A percentile compares a stretch with the other conserved stretches of the same genome.
Evolutionary conservation across 2,329 filamentous ascomycete genomes (phyloP).

Genomic region (Hymenoscyphus linearis): DNA sequence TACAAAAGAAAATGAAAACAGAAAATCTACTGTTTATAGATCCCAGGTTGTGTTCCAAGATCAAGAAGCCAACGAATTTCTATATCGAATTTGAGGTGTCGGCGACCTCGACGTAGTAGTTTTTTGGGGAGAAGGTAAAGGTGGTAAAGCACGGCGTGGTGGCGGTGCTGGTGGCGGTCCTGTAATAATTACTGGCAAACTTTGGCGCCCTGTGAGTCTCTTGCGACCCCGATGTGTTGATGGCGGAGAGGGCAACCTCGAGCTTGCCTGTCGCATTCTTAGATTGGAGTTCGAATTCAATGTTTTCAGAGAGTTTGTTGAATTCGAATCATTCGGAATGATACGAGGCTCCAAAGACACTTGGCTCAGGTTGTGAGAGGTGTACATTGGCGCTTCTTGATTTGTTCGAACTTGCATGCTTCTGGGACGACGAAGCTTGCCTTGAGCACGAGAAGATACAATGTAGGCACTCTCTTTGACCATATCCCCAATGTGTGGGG

Average conservation of each 20-base stretch:
- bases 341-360: constrained; percentile 27
- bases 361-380: constrained; percentile 38
- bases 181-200: constrained; percentile 24
- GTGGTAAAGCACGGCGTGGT: constrained; percentile 30
- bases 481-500: constrained; percentile 1
- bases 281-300: background rate
- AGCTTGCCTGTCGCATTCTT: background rate
- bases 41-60: too few relatives aligned
- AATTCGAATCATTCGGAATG: background rate
- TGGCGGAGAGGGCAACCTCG: background rate
- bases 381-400: background rate
- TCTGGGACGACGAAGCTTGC: constrained; percentile 17
- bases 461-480: background rate
- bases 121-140: constrained; percentile 21
- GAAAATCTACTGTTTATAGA: background rate
- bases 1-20: background rate
- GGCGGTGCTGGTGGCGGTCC: constrained; percentile 31
- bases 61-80: constrained; percentile 1
- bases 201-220: constrained; percentile 20
- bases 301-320: background rate
- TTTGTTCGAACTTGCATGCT: constrained; percentile 20
- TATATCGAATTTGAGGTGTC: background rate
- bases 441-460: background rate
- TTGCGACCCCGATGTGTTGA: constrained; percentile 4
- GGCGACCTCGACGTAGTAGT: background rate